Conservation (phyloP, 441 rosid species). For the Populus hybrid region DNA sequence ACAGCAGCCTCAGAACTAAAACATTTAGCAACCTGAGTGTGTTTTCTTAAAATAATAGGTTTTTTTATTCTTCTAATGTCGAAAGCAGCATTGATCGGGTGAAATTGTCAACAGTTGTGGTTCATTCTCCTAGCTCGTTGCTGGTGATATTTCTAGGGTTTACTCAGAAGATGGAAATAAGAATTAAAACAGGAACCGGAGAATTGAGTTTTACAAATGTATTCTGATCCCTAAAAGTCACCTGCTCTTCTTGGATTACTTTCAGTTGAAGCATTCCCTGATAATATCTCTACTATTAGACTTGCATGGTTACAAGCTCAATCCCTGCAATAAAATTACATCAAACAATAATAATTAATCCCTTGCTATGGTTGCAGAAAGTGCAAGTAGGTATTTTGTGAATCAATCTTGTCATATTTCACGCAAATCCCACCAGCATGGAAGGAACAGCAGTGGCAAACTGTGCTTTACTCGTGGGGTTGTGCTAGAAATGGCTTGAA, state of each 20-base stretch:
- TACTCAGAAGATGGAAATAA: neutral
- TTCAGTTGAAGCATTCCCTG: neutral
- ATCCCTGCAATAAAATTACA: neutral
- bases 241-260: too few species aligned
- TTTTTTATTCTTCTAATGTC: too few species aligned
- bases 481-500: slow-evolving; percentile 50
- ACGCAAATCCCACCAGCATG: neutral
- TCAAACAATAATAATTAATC: neutral
- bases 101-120: too few species aligned
- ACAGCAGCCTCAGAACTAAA: too few species aligned
- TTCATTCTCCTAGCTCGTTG: too few species aligned
- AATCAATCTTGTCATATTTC: neutral
- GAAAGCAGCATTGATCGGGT: too few species aligned
- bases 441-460: neutral
- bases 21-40: too few species aligned
- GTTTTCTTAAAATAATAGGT: too few species aligned
- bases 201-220: too few species aligned
- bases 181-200: neutral
- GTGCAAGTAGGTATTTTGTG: neutral
- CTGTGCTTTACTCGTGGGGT: slow-evolving; percentile 13
- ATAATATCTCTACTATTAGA: neutral
- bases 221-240: too few species aligned
- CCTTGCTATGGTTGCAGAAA: neutral
- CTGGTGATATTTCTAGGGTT: too few species aligned
- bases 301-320: neutral